A percentile compares a stretch with the other conserved stretches of the same genome.
Conservation (phyloP, 768 basidiomycete genomes). For the Tulasnella sp. region DNA sequence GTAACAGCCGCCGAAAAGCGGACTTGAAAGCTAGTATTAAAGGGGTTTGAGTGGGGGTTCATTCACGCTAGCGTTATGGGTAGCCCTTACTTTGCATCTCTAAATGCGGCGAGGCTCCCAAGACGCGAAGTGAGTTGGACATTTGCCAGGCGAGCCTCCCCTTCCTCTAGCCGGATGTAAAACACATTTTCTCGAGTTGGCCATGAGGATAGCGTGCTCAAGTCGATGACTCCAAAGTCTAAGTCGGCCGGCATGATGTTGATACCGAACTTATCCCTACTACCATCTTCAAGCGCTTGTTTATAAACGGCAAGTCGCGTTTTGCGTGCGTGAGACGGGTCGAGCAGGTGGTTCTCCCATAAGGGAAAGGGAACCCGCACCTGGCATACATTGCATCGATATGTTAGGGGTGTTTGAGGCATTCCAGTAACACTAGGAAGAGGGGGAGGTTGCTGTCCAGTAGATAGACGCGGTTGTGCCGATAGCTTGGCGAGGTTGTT, state of each 20-base stretch:
- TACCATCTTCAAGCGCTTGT: constrained; percentile 9
- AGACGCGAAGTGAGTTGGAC: neutral
- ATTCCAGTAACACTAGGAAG: neutral
- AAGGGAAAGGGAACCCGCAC: neutral
- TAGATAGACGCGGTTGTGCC: neutral
- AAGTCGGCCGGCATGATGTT: neutral
- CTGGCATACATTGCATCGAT: constrained; percentile 3
- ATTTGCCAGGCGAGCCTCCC: neutral
- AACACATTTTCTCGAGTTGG: neutral
- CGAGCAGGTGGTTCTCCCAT: neutral
- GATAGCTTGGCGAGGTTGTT: neutral
- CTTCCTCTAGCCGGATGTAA: neutral
- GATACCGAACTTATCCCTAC: constrained; percentile 25
- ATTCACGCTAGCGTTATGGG: too few relatives aligned
- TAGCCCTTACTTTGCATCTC: constrained; percentile 7
- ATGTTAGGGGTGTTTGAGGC: neutral
- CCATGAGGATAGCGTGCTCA: neutral
- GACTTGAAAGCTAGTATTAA: neutral
- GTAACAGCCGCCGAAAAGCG: neutral
- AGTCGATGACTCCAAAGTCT: constrained; percentile 25
- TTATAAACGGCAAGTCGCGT: neutral
- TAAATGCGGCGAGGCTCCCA: neutral
- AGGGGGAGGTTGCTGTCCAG: neutral
- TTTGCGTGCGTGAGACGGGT: neutral
- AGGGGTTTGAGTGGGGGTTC: neutral